A percentile compares a stretch with the other conserved stretches of the same genome.
Evolutionary conservation across 1,139 yeast genomes (phyloP).

Genomic region (Torulaspora globosa): DNA sequence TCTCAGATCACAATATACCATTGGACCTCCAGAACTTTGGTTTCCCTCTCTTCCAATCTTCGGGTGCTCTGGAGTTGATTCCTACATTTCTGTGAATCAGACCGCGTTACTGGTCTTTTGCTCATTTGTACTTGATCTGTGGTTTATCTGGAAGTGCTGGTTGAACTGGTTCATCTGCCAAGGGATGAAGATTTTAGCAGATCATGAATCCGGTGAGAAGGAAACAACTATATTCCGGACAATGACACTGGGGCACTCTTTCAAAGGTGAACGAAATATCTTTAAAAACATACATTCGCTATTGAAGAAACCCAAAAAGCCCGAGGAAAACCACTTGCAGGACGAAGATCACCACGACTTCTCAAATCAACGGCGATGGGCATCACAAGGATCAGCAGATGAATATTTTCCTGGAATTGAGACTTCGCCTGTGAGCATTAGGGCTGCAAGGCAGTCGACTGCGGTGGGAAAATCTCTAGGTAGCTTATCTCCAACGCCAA

Average conservation of each 20-base stretch:
- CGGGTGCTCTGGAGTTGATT: too few species aligned
- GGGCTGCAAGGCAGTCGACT: background rate
- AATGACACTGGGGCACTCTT: constrained; percentile 12
- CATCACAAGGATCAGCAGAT: background rate
- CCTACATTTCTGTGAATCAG: too few species aligned
- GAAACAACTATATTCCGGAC: constrained; percentile 7
- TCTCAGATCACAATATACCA: background rate
- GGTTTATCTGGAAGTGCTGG: background rate
- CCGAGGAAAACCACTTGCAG: background rate
- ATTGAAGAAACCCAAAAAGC: constrained; percentile 10
- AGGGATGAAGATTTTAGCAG: constrained; percentile 5
- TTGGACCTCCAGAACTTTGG: too few species aligned
- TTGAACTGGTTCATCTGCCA: background rate
- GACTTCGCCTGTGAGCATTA: background rate
- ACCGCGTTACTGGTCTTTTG: background rate
- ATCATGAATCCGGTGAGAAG: constrained; percentile 7
- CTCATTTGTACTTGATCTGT: background rate
- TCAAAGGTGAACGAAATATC: constrained; percentile 12
- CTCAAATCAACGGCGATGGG: background rate
- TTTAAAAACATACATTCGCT: constrained; percentile 14
- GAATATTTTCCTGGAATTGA: background rate
- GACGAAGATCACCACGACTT: background rate
- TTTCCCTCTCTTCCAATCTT: too few species aligned
- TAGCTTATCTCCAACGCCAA: background rate
- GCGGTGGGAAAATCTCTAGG: background rate